A percentile compares a stretch with the other conserved stretches of the same genome.
Evolutionary conservation across 106 monocot genomes (phyloP).

Genomic region (Apostasia shenzhenica): DNA sequence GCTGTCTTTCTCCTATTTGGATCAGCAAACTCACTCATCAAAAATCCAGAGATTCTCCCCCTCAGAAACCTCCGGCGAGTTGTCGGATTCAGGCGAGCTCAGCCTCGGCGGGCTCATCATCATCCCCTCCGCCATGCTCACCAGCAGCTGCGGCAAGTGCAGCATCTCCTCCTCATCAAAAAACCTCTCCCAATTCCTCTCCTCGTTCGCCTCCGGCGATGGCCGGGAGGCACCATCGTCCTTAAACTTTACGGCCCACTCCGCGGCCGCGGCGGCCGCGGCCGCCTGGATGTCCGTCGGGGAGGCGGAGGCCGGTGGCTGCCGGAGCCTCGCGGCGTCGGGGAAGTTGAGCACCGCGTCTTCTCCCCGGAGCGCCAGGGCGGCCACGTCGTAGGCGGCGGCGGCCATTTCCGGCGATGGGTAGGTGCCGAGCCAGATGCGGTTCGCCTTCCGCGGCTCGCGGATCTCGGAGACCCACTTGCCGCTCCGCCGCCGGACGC

Average conservation of each 20-base stretch:
- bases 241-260: background rate
- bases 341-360: constrained; percentile 84
- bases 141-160: constrained; percentile 66
- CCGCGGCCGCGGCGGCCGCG: constrained; percentile 19
- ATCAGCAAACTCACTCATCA: background rate
- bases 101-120: constrained; percentile 81
- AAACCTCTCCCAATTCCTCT: constrained; percentile 5
- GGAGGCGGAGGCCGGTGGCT: constrained; percentile 34
- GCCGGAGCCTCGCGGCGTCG: constrained; percentile 14
- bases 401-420: constrained; percentile 77
- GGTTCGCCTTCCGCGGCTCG: constrained; percentile 68
- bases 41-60: constrained; percentile 62
- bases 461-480: constrained; percentile 96
- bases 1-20: background rate
- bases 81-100: constrained; percentile 31
- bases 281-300: constrained; percentile 68
- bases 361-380: constrained; percentile 48
- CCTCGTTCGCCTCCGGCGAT: background rate
- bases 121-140: constrained; percentile 91
- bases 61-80: constrained; percentile 43
- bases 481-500: constrained; percentile 49
- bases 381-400: constrained; percentile 80
- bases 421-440: constrained; percentile 89
- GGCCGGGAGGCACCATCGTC: background rate
- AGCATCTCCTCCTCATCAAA: constrained; percentile 88